A percentile compares a stretch with the other conserved stretches of the same genome.
These are phyloP conservation scores for Picochlorum sp. DNA, from an alignment of 139 green algal genomes.

Conservation along the genomic window DNA sequence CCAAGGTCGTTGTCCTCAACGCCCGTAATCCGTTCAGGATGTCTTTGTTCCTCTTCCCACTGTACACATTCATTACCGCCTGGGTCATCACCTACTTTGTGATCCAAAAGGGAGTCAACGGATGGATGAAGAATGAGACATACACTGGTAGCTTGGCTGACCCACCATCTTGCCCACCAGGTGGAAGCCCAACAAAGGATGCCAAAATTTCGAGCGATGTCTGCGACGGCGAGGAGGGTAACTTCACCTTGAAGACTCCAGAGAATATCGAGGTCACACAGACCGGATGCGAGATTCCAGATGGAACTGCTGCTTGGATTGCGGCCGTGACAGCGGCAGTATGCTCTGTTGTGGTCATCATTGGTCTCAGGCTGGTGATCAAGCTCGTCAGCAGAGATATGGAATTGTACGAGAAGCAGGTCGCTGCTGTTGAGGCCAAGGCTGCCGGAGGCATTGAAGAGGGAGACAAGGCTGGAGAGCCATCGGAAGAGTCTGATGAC, in stretches of 20 bases:
- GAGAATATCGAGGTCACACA: background rate
- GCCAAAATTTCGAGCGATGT: background rate
- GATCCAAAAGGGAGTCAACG: conserved; percentile 46
- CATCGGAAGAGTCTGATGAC: background rate
- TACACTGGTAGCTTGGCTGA: conserved; percentile 5
- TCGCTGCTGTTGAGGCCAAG: background rate
- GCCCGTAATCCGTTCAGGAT: background rate
- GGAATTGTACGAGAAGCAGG: background rate
- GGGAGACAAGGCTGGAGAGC: background rate
- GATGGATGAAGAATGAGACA: conserved; percentile 11
- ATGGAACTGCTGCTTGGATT: conserved; percentile 16
- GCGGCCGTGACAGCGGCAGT: conserved; percentile 6
- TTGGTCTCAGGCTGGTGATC: conserved; percentile 6
- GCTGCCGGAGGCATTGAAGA: background rate
- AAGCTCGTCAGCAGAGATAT: conserved; percentile 10
- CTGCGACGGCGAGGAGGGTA: background rate
- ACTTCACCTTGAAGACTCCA: background rate
- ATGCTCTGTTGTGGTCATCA: background rate
- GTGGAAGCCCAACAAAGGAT: background rate
- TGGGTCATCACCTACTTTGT: conserved; percentile 55
- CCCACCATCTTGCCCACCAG: conserved; percentile 5
- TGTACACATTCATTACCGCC: conserved; percentile 30
- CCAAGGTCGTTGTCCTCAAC: background rate
- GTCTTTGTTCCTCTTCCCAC: conserved; percentile 13
- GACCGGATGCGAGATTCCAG: conserved; percentile 5